Base-by-base conservation (phyloP, 805 yeast genomes). In the Sugiyamaella qingdaonensis region DNA sequence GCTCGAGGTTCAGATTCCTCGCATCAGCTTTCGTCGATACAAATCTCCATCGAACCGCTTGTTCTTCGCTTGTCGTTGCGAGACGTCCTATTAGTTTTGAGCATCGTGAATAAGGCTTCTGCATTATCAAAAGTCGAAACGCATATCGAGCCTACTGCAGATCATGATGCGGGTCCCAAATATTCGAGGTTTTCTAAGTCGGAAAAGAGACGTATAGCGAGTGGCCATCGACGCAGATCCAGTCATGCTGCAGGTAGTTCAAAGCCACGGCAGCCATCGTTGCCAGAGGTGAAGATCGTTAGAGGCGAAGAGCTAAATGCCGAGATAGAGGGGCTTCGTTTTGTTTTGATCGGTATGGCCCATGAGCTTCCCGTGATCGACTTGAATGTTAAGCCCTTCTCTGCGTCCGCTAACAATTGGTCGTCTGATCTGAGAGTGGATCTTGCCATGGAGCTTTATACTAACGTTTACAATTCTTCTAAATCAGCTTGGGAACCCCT, bases 401-500 rank as follows among this genome's bases (percentile, higher is more conserved):
- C 80, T 9, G 68, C 85, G 1, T 72, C 71, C 39, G 90, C 89
- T 0, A 76, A 78, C 49, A 88, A 91, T 61, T 91, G 97, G 97
- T 86, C 96, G 0, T 82, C 91, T 0, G 94, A 88, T 59, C 66
- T 91, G 52, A 85, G 83, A 61, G 86, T 89, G 1, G 83, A 82
- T 56, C 74, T 85, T 0, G 79, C 80, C 10, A 68, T 91, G 41
- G 86, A 82, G 57, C 77, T 88, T 0, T 80, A 74, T 57, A 77
- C 85, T 8, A 91, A 89, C 67, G 81, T 90, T 21, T 91, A 85
- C 74, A 91, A 91, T 67, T 89, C 89, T 66, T 80, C 96, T 0
- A 81, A 86, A 56, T 89, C 97, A 0, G 79, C 89, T 0, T 91
- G 97, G 2, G 99, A 94, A 63, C 97, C 99, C 0, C 72, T 94